These are phyloP conservation scores for Boletus rex-veris DNA, from an alignment of 768 basidiomycete genomes.

Conservation along the genomic window DNA sequence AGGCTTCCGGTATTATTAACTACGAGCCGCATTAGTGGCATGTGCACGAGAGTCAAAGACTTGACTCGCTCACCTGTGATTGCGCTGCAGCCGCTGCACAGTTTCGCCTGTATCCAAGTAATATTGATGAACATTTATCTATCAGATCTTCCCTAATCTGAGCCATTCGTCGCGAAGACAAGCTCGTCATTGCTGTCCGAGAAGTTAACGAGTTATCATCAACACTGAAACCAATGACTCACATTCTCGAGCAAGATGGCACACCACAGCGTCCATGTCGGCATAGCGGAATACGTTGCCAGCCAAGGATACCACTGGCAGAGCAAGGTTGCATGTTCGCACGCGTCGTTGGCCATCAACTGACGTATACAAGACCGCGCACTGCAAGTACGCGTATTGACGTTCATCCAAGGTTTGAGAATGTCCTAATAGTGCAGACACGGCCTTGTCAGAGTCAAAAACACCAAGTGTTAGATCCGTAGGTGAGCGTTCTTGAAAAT, in stretches of 20 bases:
- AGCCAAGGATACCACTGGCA: slow-evolving; percentile 79
- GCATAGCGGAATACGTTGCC: slow-evolving; percentile 89
- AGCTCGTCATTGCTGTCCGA: slow-evolving; percentile 60
- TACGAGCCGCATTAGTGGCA: slow-evolving; percentile 31
- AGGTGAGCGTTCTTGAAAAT: slow-evolving; percentile 61
- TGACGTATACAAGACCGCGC: slow-evolving; percentile 85
- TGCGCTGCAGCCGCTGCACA: slow-evolving; percentile 77
- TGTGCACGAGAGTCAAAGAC: not conserved
- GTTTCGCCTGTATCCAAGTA: slow-evolving; percentile 83
- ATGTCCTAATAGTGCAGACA: slow-evolving; percentile 75
- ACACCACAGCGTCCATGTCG: slow-evolving; percentile 82
- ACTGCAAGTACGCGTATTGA: slow-evolving; percentile 76
- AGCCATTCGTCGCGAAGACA: slow-evolving; percentile 56
- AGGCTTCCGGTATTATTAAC: slow-evolving; percentile 94
- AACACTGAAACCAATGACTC: slow-evolving; percentile 22
- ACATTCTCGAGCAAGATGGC: slow-evolving; percentile 78
- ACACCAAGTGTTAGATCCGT: slow-evolving; percentile 78
- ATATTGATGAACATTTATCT: slow-evolving; percentile 74
- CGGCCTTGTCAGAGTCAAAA: slow-evolving; percentile 77
- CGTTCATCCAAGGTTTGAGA: slow-evolving; percentile 64
- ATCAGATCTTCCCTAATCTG: slow-evolving; percentile 84
- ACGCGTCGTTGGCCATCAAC: slow-evolving; percentile 75
- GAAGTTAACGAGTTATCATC: not conserved
- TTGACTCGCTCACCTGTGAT: slow-evolving; percentile 60
- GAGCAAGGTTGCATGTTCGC: slow-evolving; percentile 78